Evolutionary conservation across 352 stramenopile species (phyloP), one percentile per base, ranked within the genome.

Genomic region (Globisporangium carolinianum): DNA sequence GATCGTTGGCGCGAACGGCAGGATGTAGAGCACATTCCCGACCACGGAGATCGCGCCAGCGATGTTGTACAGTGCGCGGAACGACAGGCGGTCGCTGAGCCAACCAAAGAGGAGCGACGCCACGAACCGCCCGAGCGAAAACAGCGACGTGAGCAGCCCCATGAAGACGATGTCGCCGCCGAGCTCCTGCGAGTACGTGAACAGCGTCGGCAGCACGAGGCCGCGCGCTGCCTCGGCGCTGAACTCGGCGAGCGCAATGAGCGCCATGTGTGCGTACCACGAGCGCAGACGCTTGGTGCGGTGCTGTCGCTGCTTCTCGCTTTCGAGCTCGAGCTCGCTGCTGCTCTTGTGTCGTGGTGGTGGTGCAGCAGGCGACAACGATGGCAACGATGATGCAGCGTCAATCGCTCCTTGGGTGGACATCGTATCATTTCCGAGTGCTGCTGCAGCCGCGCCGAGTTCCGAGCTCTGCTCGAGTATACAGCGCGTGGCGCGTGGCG

Each of bases 161-260:
- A 88, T 74, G 53, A 79, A 75, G 53, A 63, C 61, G 54, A 91
- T 54, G 12, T 77, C 78, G 5, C 76, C 77, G 6, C 72, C 79
- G n/a, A 91, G 66, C 39, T 66, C 61, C 52, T 86, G 52, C 6
- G 71, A 62, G 56, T 91, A 91, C 5, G 67, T 72, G 51, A 88
- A 91, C 36, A 91, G 62, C 41, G 81, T 89, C 45, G 81, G 70
- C 32, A 91, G 60, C 5, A 88, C 76, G 6, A 91, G 48, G 6
- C 81, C 81, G 3, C 81, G 76, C 14, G 79, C 67, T 6, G 79
- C 58, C 43, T 91, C 81, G 8, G 79, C 73, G 5, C 65, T 64
- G 51, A 91, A 88, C 59, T 88, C 75, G 47, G 63, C 76, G 45
- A 81, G 61, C 48, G 75, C 65, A 48, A 91, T 81, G 42, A 91